Conservation (phyloP, 1,284 basidiomycete genomes). For the Rugosomyces carneus region DNA sequence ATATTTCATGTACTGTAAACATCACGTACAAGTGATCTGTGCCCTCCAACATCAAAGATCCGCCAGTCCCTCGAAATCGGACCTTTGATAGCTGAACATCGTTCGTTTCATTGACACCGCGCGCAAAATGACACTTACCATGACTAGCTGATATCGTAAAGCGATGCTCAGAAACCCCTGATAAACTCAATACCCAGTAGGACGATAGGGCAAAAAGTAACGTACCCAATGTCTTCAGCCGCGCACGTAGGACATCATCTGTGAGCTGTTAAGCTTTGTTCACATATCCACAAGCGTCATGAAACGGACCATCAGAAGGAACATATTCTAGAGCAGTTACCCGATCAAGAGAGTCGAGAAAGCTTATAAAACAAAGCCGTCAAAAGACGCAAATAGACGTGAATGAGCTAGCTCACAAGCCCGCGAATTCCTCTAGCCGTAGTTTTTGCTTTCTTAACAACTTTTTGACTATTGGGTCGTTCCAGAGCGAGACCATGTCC, state of each 20-base stretch:
- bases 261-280: slow-evolving; percentile 1
- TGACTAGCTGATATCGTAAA: slow-evolving; percentile 31
- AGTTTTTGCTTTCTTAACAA: slow-evolving; percentile 41
- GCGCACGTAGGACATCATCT: slow-evolving; percentile 89
- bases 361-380: slow-evolving; percentile 27
- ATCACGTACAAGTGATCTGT: slow-evolving; percentile 46
- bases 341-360: slow-evolving; percentile 59
- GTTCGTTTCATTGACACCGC: too few relatives aligned
- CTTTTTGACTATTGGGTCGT: slow-evolving; percentile 36
- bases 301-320: slow-evolving; percentile 62
- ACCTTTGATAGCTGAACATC: not conserved
- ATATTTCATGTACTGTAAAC: slow-evolving; percentile 1
- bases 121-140: slow-evolving; percentile 24
- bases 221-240: slow-evolving; percentile 83
- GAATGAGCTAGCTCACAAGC: slow-evolving; percentile 44
- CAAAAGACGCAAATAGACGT: slow-evolving; percentile 2
- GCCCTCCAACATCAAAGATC: slow-evolving; percentile 51
- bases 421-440: slow-evolving; percentile 53
- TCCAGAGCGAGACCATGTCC: slow-evolving; percentile 54
- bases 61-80: slow-evolving; percentile 28
- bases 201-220: not conserved
- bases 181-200: not conserved
- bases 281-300: not conserved
- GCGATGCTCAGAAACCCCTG: slow-evolving; percentile 47
- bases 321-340: slow-evolving; percentile 73